Base-by-base conservation (phyloP, 1,284 basidiomycete species). In the Trichosporon asahii region DNA sequence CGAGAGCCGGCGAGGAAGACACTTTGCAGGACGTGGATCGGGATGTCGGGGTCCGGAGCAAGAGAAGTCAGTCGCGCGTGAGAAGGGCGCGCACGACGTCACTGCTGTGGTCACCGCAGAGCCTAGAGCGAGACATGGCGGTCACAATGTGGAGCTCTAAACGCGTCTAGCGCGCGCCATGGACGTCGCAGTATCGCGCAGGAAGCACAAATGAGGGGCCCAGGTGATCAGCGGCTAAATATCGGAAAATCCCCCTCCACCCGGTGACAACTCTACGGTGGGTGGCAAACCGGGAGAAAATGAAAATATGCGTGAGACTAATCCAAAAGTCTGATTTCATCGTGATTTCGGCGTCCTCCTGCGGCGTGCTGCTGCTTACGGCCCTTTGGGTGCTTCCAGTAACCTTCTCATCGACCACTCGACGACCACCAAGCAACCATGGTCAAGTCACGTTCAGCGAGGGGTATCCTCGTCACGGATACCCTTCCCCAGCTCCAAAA, bases 401-500 rank as follows among this genome's bases (percentile, higher is more conserved):
- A 18, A 29, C 3, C 29, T 60, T n/a, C 23, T 29, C 55, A 31
- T 60, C 21, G 55, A 60, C 55, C 55, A 31, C 29, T 33, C 31
- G 14, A 57, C 8, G 53, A 29, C 44, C 37, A 29, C 1, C 23
- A 12, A 55, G 53, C 63, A 72, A 76, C 57, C 11, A 82, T 82
- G 81, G 76, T 73, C 71, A 81, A 82, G 73, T 79, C 79, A 37
- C 70, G 77, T 44, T 76, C 74, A 18, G 76, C 77, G 27, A 74
- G 79, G 73, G 82, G 83, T 73, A 83, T 82, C 18, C 82, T 86
- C 74, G 82, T 87, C 74, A 85, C 86, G 21, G 80, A 84, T 46
- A 88, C 88, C 74, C 84, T 89, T 46, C 88, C 88, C 14, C 87
- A 88, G 64, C 83, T 99, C 21, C 97, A 99, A 82, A 98, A 98